Evolutionary conservation across 352 stramenopile species (phyloP).

Genomic region (Phytophthora pluvialis): DNA sequence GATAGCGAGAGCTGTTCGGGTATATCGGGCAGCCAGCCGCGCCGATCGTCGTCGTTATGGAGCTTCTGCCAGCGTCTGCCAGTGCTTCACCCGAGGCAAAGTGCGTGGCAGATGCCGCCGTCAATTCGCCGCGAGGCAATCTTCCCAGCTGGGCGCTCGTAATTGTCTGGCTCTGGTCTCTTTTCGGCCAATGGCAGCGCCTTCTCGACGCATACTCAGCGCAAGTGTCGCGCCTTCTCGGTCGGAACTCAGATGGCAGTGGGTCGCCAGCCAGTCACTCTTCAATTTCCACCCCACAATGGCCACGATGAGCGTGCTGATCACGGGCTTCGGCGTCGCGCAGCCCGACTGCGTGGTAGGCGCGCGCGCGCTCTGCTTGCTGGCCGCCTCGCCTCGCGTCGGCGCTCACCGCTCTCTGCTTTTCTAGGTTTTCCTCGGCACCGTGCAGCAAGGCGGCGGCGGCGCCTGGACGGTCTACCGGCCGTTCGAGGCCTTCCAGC

Average conservation of each 20-base stretch:
- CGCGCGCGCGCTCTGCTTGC: neutral
- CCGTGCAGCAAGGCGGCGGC: conserved; percentile 71
- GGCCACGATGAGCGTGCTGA: conserved; percentile 72
- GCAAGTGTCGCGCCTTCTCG: conserved; percentile 21
- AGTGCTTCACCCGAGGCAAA: neutral
- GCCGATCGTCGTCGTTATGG: neutral
- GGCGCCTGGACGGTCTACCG: conserved; percentile 82
- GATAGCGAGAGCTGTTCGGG: conserved; percentile 3
- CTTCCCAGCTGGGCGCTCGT: conserved; percentile 5
- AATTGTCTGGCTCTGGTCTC: conserved; percentile 24
- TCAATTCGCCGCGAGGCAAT: conserved; percentile 19
- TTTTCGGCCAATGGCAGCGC: conserved; percentile 30
- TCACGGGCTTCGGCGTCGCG: conserved; percentile 78
- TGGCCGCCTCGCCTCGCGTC: neutral
- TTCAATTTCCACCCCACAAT: conserved; percentile 38
- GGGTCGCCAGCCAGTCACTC: conserved; percentile 31
- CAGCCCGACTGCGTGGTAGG: conserved; percentile 61
- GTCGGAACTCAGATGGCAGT: conserved; percentile 22
- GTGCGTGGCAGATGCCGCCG: conserved; percentile 9
- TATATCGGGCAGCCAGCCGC: conserved; percentile 23
- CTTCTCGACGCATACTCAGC: conserved; percentile 12
- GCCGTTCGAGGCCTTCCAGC: conserved; percentile 77
- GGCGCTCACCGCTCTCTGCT: conserved; percentile 14
- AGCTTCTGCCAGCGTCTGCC: conserved; percentile 5
- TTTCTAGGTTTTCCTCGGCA: conserved; percentile 74